These are phyloP conservation scores for Wallemia hederae DNA, from an alignment of 1,284 basidiomycete genomes.

Conservation along the genomic window DNA sequence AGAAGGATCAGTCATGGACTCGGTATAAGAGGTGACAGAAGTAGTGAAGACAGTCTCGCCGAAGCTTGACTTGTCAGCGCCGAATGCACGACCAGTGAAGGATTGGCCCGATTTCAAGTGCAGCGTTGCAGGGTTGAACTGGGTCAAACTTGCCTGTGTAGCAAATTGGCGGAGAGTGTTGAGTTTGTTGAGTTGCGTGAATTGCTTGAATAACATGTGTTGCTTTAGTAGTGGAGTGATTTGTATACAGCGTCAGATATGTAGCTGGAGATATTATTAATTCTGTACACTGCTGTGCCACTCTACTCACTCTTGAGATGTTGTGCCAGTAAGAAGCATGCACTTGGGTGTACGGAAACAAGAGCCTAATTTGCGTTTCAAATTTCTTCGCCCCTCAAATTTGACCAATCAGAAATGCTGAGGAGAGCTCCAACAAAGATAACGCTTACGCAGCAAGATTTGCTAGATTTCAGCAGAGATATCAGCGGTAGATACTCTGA, in stretches of 20 bases:
- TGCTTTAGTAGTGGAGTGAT: not conserved
- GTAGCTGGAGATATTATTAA: not conserved
- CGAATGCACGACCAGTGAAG: slow-evolving; percentile 68
- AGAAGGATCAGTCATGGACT: slow-evolving; percentile 98
- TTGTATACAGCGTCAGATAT: slow-evolving; percentile 1
- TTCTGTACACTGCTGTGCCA: not conserved
- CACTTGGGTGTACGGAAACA: not conserved
- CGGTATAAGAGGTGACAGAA: slow-evolving; percentile 94
- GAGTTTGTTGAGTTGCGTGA: not conserved
- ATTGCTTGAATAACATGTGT: not conserved
- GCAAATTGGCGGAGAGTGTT: not conserved
- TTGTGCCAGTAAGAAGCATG: slow-evolving; percentile 1
- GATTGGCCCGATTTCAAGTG: slow-evolving; percentile 84
- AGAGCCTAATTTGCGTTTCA: not conserved
- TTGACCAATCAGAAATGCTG: slow-evolving; percentile 1
- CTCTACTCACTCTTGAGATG: not conserved
- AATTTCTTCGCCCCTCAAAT: not conserved
- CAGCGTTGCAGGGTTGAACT: slow-evolving; percentile 36
- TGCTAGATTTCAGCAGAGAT: not conserved
- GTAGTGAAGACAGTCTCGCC: slow-evolving; percentile 98
- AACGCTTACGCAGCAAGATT: not conserved
- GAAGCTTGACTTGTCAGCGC: slow-evolving; percentile 57
- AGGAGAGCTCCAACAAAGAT: not conserved
- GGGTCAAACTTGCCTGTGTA: not conserved
- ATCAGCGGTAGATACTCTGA: not conserved